Percentiles rank a stretch among this genome's conserved stretches.
phyloP scores from a whole-genome alignment of 164 flowering plant genomes.

The Chimonanthus salicifolius region DNA sequence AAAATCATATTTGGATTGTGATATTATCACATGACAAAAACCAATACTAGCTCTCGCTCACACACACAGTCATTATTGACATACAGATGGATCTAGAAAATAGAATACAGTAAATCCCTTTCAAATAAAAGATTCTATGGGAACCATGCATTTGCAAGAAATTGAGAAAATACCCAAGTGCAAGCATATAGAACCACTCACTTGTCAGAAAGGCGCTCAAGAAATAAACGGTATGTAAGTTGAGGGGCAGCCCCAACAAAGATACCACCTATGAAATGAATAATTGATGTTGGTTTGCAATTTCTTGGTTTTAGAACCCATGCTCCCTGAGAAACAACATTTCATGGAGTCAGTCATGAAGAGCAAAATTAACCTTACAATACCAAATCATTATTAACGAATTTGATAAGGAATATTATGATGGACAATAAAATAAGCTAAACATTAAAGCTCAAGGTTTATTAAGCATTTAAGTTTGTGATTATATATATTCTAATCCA shows the following conservation, averaged over 20 bases:
- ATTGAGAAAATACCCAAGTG: not conserved
- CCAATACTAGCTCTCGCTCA: no score
- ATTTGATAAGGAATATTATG: not conserved
- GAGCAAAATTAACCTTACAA: not conserved
- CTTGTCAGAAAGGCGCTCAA: slow-evolving; percentile 84
- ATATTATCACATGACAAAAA: no score
- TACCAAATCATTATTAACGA: not conserved
- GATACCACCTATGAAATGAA: slow-evolving; percentile 88
- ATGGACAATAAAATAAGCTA: not conserved
- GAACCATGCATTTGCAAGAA: not conserved
- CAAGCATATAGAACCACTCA: slow-evolving; percentile 30
- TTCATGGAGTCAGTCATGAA: not conserved
- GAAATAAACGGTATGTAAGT: slow-evolving; percentile 85
- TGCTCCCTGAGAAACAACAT: slow-evolving; percentile 49
- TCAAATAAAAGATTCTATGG: not conserved
- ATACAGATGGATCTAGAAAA: no score
- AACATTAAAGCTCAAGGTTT: not conserved
- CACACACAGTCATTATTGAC: no score
- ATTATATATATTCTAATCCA: not conserved
- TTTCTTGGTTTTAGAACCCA: slow-evolving; percentile 82
- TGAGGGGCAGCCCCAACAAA: slow-evolving; percentile 99
- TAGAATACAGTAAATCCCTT: not conserved
- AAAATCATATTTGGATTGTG: no score
- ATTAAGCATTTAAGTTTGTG: not conserved
- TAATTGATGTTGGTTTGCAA: slow-evolving; percentile 46